Evolutionary conservation across 768 basidiomycete genomes (phyloP).

Genomic region (Macrocybe gigantea): DNA sequence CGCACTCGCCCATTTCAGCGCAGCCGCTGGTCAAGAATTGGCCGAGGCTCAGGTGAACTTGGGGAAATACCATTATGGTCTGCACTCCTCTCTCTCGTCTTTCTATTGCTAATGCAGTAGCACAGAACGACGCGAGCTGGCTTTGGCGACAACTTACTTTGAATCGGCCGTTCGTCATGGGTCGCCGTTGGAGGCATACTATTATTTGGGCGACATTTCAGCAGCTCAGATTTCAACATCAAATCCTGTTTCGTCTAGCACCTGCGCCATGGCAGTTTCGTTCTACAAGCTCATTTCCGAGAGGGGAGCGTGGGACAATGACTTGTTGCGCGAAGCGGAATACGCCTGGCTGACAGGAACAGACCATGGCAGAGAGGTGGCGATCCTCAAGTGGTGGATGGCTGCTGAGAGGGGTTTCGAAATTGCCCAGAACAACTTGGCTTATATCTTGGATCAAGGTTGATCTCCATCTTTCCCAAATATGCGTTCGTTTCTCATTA

Average conservation of each 20-base stretch:
- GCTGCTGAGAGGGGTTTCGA: slow-evolving; percentile 92
- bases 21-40: slow-evolving; percentile 82
- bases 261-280: slow-evolving; percentile 86
- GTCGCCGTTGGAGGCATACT: slow-evolving; percentile 92
- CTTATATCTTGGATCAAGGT: slow-evolving; percentile 91
- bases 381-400: slow-evolving; percentile 92
- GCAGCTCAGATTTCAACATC: slow-evolving; percentile 48
- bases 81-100: slow-evolving; percentile 8
- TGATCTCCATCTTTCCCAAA: slow-evolving; percentile 10
- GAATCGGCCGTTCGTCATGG: slow-evolving; percentile 83
- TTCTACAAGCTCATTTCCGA: slow-evolving; percentile 93
- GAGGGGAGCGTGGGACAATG: slow-evolving; percentile 82
- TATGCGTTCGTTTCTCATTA: not conserved
- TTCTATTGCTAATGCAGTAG: no score
- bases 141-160: slow-evolving; percentile 65
- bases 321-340: slow-evolving; percentile 78
- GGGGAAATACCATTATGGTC: slow-evolving; percentile 73
- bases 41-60: slow-evolving; percentile 91
- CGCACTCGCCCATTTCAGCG: slow-evolving; percentile 62
- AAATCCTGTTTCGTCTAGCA: slow-evolving; percentile 51
- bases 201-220: slow-evolving; percentile 85
- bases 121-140: slow-evolving; percentile 64
- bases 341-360: slow-evolving; percentile 64
- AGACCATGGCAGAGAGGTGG: slow-evolving; percentile 70
- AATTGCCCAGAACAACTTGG: slow-evolving; percentile 92